Base-by-base conservation (phyloP, 768 basidiomycete genomes). In the Suillus cothurnatus region DNA sequence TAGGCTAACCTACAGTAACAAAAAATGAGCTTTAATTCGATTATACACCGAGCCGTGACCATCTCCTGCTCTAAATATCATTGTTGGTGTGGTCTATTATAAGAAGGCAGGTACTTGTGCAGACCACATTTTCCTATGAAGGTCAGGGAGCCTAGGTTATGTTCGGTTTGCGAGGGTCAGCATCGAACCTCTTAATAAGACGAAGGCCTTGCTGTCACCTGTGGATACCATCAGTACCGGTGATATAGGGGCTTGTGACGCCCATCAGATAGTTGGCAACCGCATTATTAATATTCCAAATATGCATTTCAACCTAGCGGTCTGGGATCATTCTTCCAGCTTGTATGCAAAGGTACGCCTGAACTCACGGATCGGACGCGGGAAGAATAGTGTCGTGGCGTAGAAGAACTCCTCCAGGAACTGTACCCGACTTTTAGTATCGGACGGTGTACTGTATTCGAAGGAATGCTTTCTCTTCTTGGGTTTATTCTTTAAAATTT, bases 101-200 rank as follows among this genome's bases (percentile, higher is more conserved):
- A 47, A 43, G 26, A 43, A 26, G 43, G 28, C 12, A 49, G 17
- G 17, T 66, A 86, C 87, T 76, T 63, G 76, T 36, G 86, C 63
- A 39, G 70, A 71, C 63, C 85, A 70, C 6, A 79, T 80, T 49
- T 78, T 72, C 11, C 79, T 64, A 53, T 70, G 68, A 61, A 83
- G 74, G 3, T 82, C 81, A 26, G 23, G 70, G 69, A 78, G 47
- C 47, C 47, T 14, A 23, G 32, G 78, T 77, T 19, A 75, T 75
- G 62, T 77, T 76, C 61, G 86, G 64, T 66, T 85, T 84, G 3
- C 73, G 68, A 21, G 87, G 77, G 75, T 88, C 88, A 38, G 85
- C 86, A 9, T 75, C 77, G 71, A 87, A 89, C 61, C 84, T 79
- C 69, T 80, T 84, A 43, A 12, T 23, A 32, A n/a, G n/a, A n/a